Evolutionary conservation across 202 grass and related monocot species (phyloP).

Genomic region (Elaeis oleifera): DNA sequence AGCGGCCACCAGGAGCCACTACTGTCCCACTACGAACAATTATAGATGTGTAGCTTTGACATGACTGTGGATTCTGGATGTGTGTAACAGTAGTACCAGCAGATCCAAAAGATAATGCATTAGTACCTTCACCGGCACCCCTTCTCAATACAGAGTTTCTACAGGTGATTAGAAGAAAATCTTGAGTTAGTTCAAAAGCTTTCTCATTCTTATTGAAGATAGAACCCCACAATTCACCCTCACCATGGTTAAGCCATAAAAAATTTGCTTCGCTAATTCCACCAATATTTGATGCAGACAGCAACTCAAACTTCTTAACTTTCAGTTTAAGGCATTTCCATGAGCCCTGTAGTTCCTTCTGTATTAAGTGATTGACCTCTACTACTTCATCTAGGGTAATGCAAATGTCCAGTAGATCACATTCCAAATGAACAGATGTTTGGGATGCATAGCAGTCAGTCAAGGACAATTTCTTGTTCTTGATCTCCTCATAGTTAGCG

Average conservation of each 20-base stretch:
- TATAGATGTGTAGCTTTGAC: constrained; percentile 67
- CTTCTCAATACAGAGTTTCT: constrained; percentile 56
- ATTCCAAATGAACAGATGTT: constrained; percentile 64
- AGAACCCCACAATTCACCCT: constrained; percentile 80
- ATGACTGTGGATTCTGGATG: constrained; percentile 62
- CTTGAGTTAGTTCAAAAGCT: constrained; percentile 38
- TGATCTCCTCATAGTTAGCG: constrained; percentile 23
- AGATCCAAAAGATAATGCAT: constrained; percentile 63
- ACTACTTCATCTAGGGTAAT: constrained; percentile 52
- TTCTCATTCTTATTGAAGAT: constrained; percentile 33
- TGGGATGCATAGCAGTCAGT: constrained; percentile 38
- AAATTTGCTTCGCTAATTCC: constrained; percentile 44
- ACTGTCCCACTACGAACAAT: constrained; percentile 63
- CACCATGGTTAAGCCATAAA: constrained; percentile 72
- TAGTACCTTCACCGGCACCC: constrained; percentile 81
- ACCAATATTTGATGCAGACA: constrained; percentile 73
- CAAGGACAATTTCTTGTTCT: constrained; percentile 17
- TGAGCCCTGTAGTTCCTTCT: constrained; percentile 72
- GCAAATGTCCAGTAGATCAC: constrained; percentile 61
- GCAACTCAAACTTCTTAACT: constrained; percentile 59
- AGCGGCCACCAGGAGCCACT: constrained; percentile 84
- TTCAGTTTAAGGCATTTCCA: constrained; percentile 67
- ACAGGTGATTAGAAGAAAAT: constrained; percentile 66
- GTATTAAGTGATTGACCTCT: constrained; percentile 61
- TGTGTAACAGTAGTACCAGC: constrained; percentile 67